Percentiles rank a stretch among this genome's conserved stretches.
These are phyloP conservation scores for Hypoxylon sp. DNA, from an alignment of 2,329 filamentous ascomycete species.

Conservation along the genomic window DNA sequence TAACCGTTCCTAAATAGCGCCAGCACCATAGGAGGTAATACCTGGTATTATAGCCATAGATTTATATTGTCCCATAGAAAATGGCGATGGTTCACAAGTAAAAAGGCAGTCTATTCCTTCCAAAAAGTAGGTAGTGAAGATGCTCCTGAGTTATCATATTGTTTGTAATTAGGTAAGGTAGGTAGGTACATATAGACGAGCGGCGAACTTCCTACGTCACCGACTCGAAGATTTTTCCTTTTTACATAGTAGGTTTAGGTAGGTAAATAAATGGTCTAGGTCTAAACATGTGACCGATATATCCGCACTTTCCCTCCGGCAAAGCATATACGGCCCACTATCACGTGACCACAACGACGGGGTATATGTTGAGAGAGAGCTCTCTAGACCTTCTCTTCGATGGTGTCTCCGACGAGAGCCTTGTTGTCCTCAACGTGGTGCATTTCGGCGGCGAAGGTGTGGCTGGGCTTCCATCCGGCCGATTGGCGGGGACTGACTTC, in stretches of 20 bases:
- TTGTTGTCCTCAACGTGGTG: constrained; percentile 50
- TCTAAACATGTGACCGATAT: constrained; percentile 15
- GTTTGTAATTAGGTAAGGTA: constrained; percentile 16
- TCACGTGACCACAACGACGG: background rate
- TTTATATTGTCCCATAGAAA: background rate
- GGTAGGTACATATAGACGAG: constrained; percentile 5
- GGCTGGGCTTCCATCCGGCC: constrained; percentile 54
- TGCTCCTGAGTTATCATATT: constrained; percentile 21
- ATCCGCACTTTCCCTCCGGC: constrained; percentile 6
- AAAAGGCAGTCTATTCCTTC: too few species aligned
- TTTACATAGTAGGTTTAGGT: constrained; percentile 8
- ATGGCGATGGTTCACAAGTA: background rate
- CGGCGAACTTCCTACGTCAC: background rate
- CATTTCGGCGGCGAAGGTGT: constrained; percentile 56
- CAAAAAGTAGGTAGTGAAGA: background rate
- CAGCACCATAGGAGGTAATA: background rate
- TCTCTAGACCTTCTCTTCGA: constrained; percentile 52
- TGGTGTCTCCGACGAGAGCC: constrained; percentile 40
- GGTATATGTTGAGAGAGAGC: background rate
- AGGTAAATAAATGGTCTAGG: constrained; percentile 20
- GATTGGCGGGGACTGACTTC: constrained; percentile 62
- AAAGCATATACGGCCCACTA: background rate
- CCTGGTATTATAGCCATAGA: background rate
- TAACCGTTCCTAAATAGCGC: background rate
- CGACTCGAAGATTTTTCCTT: constrained; percentile 6